Evolutionary conservation across 768 basidiomycete species (phyloP).

Genomic region (Harrya chromipes): DNA sequence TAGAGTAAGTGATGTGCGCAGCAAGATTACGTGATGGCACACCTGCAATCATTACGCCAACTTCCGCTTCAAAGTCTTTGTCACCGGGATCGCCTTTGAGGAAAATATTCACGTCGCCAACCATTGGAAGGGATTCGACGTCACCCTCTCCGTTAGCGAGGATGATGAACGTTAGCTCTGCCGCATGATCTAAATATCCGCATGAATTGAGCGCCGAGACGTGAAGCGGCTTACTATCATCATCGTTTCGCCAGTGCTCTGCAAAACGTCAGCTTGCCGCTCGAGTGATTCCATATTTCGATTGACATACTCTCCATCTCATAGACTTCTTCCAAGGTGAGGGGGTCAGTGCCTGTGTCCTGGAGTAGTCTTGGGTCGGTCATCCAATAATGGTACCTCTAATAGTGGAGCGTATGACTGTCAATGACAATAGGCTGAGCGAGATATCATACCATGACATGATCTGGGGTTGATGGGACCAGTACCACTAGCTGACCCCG

Average conservation of each 20-base stretch:
- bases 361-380: slow-evolving; percentile 62
- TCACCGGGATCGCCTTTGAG: slow-evolving; percentile 51
- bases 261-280: slow-evolving; percentile 1
- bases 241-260: slow-evolving; percentile 86
- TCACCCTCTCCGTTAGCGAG: slow-evolving; percentile 42
- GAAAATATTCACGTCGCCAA: slow-evolving; percentile 93
- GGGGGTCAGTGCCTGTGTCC: slow-evolving; percentile 81
- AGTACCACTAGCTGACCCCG: slow-evolving; percentile 67
- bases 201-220: neutral
- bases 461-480: slow-evolving; percentile 71
- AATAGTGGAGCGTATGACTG: neutral
- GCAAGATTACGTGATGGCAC: neutral
- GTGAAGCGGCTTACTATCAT: slow-evolving; percentile 56
- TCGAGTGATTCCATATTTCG: neutral
- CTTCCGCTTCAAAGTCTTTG: slow-evolving; percentile 66
- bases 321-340: slow-evolving; percentile 77
- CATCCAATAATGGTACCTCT: slow-evolving; percentile 95
- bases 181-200: neutral
- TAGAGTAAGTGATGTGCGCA: neutral
- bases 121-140: slow-evolving; percentile 54
- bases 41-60: slow-evolving; percentile 94
- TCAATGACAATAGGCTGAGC: neutral
- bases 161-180: slow-evolving; percentile 89
- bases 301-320: slow-evolving; percentile 76
- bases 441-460: slow-evolving; percentile 33